A percentile compares a stretch with the other conserved stretches of the same genome.
phyloP scores from a whole-genome alignment of 2,329 filamentous ascomycete species.

The Fusarium napiforme region DNA sequence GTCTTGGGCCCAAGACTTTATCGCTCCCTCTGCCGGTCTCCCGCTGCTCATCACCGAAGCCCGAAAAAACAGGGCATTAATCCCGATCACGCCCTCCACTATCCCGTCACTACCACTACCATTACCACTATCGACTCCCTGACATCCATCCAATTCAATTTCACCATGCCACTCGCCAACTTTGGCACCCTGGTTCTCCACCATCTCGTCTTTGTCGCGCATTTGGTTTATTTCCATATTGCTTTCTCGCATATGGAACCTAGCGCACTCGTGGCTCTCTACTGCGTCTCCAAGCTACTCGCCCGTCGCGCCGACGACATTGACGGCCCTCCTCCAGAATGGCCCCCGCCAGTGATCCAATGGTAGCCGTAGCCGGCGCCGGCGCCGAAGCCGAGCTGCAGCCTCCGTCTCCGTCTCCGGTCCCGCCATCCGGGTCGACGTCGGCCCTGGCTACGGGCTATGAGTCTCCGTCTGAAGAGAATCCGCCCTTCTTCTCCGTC shows the following conservation, averaged over 20 bases:
- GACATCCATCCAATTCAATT: background rate
- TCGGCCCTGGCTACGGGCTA: constrained; percentile 44
- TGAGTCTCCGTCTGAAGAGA: constrained; percentile 53
- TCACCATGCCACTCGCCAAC: constrained; percentile 61
- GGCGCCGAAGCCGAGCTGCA: constrained; percentile 29
- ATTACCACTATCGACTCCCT: background rate
- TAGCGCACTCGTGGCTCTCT: constrained; percentile 58
- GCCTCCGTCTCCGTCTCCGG: constrained; percentile 13
- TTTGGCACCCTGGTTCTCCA: constrained; percentile 63
- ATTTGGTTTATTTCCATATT: constrained; percentile 63
- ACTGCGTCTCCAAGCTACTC: constrained; percentile 61
- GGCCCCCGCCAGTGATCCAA: constrained; percentile 48
- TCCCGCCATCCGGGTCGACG: background rate
- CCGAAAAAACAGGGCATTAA: constrained; percentile 8
- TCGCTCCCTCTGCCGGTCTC: background rate
- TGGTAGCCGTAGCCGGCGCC: constrained; percentile 32
- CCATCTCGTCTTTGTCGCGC: constrained; percentile 64
- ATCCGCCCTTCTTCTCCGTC: constrained; percentile 44
- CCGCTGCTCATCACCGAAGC: background rate
- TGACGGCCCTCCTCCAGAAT: constrained; percentile 52
- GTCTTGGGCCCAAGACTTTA: constrained; percentile 1
- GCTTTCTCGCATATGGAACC: constrained; percentile 62
- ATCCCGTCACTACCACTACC: background rate
- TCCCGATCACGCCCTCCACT: constrained; percentile 5
- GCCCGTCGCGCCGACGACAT: constrained; percentile 60